Evolutionary conservation across 345 rosid genomes (phyloP).

Genomic region (Limnanthes douglasii): DNA sequence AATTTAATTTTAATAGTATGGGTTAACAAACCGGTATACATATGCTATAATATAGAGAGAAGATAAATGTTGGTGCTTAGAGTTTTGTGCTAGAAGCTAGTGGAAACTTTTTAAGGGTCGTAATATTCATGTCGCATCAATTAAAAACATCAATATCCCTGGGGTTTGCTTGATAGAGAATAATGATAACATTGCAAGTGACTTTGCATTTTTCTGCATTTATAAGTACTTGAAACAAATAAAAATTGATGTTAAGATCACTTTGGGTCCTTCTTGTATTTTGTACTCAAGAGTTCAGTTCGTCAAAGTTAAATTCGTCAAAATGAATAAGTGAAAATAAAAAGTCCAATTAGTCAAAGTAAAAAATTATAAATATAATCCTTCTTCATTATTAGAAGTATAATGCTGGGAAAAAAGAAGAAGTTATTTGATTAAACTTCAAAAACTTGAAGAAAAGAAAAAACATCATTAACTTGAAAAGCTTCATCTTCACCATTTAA

Average conservation of each 20-base stretch:
- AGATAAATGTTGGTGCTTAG: slow-evolving; percentile 88
- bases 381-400: no score
- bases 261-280: slow-evolving; percentile 57
- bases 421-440: no score
- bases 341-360: no score
- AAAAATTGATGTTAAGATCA: slow-evolving; percentile 88
- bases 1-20: slow-evolving; percentile 90
- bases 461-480: no score
- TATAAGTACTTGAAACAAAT: slow-evolving; percentile 59
- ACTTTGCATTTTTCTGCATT: slow-evolving; percentile 29
- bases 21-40: slow-evolving; percentile 76
- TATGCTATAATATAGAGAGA: slow-evolving; percentile 99
- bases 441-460: no score
- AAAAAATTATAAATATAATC: no score
- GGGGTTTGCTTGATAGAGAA: slow-evolving; percentile 66
- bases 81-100: slow-evolving; percentile 81
- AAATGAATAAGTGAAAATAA: no score
- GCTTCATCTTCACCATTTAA: no score
- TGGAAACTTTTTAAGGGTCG: slow-evolving; percentile 90
- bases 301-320: no score
- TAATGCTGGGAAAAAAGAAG: no score
- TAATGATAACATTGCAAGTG: slow-evolving; percentile 25
- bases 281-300: no score
- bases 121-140: slow-evolving; percentile 98
- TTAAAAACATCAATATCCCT: no score